phyloP scores from a whole-genome alignment of 1,139 yeast genomes.

The Pichiaceae sp. region DNA sequence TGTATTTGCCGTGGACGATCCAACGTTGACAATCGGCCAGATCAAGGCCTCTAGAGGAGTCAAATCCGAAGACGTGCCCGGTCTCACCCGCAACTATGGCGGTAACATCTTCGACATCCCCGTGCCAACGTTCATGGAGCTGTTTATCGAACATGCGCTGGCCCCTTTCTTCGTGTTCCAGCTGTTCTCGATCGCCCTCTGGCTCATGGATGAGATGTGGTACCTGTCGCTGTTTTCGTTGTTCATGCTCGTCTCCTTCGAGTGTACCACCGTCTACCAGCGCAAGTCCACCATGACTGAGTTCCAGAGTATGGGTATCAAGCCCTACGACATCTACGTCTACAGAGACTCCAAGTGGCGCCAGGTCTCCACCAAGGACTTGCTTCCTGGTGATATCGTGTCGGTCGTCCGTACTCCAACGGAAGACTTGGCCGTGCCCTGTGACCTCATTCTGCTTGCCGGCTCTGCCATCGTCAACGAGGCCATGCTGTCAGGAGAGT shows the following conservation, averaged over 20 bases:
- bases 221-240: constrained; percentile 86
- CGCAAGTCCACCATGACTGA: constrained; percentile 91
- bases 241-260: constrained; percentile 89
- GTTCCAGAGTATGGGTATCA: constrained; percentile 95
- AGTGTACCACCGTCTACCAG: constrained; percentile 90
- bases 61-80: constrained; percentile 31
- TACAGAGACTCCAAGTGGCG: constrained; percentile 68
- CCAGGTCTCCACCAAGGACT: constrained; percentile 58
- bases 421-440: constrained; percentile 93
- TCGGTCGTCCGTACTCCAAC: constrained; percentile 73
- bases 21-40: constrained; percentile 45
- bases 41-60: constrained; percentile 63
- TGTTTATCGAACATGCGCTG: constrained; percentile 95
- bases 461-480: constrained; percentile 92
- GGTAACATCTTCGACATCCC: constrained; percentile 88
- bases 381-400: constrained; percentile 89
- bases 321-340: constrained; percentile 74
- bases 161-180: constrained; percentile 98
- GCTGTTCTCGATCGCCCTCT: constrained; percentile 87
- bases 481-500: constrained; percentile 95
- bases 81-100: constrained; percentile 61
- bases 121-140: constrained; percentile 80
- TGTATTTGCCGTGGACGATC: constrained; percentile 56
- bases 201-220: constrained; percentile 98
- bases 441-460: constrained; percentile 74